Evolutionary conservation across 2,329 filamentous ascomycete species (phyloP), one percentile per base, ranked within the genome.

Genomic region (Fusarium ramigenum): DNA sequence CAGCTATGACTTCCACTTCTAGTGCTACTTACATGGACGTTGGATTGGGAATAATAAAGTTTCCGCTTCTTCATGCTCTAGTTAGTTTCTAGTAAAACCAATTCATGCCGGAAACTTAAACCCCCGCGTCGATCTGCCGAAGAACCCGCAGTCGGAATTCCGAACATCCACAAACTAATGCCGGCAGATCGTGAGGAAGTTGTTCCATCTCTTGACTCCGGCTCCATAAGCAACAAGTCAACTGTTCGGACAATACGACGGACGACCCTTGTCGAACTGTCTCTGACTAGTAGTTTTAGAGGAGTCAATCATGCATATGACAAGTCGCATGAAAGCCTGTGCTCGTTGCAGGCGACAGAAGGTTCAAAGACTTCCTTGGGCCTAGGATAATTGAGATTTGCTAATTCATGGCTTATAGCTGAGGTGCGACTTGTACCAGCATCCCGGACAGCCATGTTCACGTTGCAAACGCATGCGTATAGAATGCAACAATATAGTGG

Each of bases 301-400:
- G 23, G 50, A 40, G 15, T 28, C 5, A 18, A 40, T 21, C 14
- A 42, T 57, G 34, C 34, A 25, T 5, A 23, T 42, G 46, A 54
- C 58, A 25, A 60, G 46, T 34, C 46, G 58, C 19, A 54, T 60
- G 36, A 60, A 60, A 40, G 34, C 58, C 9, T 60, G 58, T 56
- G 47, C 46, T n/a, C 58, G 58, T 32, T 60, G 58, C 21, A 36
- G 58, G 46, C 58, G 36, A 60, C 58, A 60, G 19, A 60, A 60
- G 58, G 46, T 54, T 23, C 21, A 32, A 21, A 18, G 18, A 34
- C n/a, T 25, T 39, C 15, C 19, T 4, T 42, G 9, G 28, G 11
- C 36, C n/a, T 12, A 42, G 43, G 14, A 60, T 11, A 28, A n/a
- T 25, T 25, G 34, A 56, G 23, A 42, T 19, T 18, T 40, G 34